A percentile compares a stretch with the other conserved stretches of the same genome.
These are phyloP conservation scores for Lycium ferocissimum DNA, from an alignment of 257 asterid species.

Conservation along the genomic window DNA sequence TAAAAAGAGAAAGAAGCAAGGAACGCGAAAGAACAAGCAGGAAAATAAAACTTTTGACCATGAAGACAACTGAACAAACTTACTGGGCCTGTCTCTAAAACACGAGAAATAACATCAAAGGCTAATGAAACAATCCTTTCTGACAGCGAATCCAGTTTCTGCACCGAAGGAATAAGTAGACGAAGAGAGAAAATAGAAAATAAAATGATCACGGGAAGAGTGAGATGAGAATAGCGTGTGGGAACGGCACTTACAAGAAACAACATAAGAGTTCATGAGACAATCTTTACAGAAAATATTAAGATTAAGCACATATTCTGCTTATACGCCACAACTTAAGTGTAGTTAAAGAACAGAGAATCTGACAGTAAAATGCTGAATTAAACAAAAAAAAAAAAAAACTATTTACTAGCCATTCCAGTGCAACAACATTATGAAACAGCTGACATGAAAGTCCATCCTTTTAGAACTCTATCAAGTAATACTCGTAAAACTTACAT, in stretches of 20 bases:
- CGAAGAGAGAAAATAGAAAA: constrained; percentile 8
- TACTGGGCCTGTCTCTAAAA: constrained; percentile 57
- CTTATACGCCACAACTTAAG: background rate
- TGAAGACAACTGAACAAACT: constrained; percentile 33
- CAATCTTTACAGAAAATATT: constrained; percentile 14
- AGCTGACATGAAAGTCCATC: constrained; percentile 20
- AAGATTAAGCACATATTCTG: background rate
- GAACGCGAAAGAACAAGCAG: constrained; percentile 5
- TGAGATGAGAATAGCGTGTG: background rate
- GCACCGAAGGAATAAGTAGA: constrained; percentile 26
- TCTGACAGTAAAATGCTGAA: background rate
- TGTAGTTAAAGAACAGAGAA: background rate
- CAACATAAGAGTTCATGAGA: constrained; percentile 19
- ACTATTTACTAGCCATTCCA: constrained; percentile 5
- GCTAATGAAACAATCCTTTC: constrained; percentile 50
- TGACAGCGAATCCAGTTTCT: constrained; percentile 47
- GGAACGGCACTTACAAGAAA: constrained; percentile 28
- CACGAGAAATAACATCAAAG: constrained; percentile 48
- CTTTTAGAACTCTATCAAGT: constrained; percentile 8
- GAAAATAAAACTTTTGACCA: background rate
- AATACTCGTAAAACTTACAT: constrained; percentile 38
- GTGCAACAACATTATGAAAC: background rate
- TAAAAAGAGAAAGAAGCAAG: constrained; percentile 22
- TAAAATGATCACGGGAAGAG: background rate
- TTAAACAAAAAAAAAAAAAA: too few species aligned